A percentile compares a stretch with the other conserved stretches of the same genome.
Evolutionary conservation across 352 stramenopile species (phyloP).

Genomic region (Phytophthora lateralis): DNA sequence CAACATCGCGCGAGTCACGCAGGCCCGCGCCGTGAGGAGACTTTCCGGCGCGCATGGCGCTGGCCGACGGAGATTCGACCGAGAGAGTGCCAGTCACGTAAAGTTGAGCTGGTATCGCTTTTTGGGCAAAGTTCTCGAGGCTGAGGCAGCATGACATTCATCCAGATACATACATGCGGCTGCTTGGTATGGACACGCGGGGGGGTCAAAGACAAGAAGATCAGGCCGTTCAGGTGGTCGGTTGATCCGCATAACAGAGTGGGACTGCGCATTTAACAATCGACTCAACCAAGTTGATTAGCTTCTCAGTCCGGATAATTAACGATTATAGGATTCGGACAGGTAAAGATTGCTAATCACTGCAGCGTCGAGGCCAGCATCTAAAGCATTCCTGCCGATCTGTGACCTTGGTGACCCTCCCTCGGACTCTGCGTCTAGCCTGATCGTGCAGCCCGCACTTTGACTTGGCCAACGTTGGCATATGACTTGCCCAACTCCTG

Average conservation of each 20-base stretch:
- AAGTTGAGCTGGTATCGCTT: not conserved
- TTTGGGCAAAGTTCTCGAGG: not conserved
- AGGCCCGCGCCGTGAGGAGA: conserved; percentile 6
- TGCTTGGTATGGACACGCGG: not conserved
- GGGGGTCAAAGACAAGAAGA: not conserved
- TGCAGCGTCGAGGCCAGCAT: not conserved
- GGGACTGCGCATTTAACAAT: not conserved
- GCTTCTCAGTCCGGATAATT: not conserved
- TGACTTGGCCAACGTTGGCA: no score
- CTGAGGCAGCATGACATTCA: not conserved
- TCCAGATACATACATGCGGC: not conserved
- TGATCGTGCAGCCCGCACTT: no score
- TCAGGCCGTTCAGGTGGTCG: not conserved
- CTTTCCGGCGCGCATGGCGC: conserved; percentile 5
- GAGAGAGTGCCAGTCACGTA: no score
- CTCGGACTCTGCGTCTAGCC: no score
- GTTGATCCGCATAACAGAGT: not conserved
- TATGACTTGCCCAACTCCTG: no score
- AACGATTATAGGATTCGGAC: not conserved
- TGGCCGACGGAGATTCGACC: not conserved
- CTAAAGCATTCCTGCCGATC: no score
- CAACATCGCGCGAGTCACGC: conserved; percentile 14
- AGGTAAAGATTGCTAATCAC: not conserved
- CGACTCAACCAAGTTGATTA: not conserved
- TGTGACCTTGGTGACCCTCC: no score